Percentiles rank a stretch among this genome's conserved stretches.
Evolutionary conservation across 306 rosid species (phyloP).

Genomic region (Malus asiatica): DNA sequence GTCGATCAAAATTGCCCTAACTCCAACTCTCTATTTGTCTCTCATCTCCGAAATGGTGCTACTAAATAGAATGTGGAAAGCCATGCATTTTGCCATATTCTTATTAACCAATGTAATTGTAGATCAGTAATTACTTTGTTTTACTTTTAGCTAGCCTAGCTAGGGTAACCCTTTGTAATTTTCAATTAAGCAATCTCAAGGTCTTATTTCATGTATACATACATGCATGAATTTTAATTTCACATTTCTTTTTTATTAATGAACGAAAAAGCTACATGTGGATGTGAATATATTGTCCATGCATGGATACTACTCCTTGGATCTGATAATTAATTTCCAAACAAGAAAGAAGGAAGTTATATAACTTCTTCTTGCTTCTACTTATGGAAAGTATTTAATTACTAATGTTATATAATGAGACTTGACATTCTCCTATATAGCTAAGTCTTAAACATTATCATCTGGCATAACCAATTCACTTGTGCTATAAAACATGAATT

Average conservation of each 20-base stretch:
- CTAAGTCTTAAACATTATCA: neutral
- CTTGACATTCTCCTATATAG: neutral
- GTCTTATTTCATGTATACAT: neutral
- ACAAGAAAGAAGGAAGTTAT: too few species aligned
- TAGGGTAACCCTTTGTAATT: slow-evolving; percentile 4
- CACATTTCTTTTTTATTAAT: neutral
- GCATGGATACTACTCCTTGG: too few species aligned
- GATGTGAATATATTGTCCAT: neutral
- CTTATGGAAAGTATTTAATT: too few species aligned
- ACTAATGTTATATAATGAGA: neutral
- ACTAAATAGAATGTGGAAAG: slow-evolving; percentile 10
- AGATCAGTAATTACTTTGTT: slow-evolving; percentile 3
- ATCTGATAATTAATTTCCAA: too few species aligned
- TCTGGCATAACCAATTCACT: neutral
- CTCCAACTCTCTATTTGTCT: neutral
- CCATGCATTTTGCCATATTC: neutral
- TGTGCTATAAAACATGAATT: too few species aligned
- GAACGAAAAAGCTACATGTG: neutral
- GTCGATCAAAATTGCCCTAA: neutral
- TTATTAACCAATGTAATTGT: neutral
- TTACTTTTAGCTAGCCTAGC: neutral
- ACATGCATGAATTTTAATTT: neutral
- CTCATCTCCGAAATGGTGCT: neutral
- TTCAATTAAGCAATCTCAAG: neutral
- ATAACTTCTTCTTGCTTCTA: neutral